These are phyloP conservation scores for Phytopythium kandeliae DNA, from an alignment of 352 stramenopile species.

Conservation along the genomic window DNA sequence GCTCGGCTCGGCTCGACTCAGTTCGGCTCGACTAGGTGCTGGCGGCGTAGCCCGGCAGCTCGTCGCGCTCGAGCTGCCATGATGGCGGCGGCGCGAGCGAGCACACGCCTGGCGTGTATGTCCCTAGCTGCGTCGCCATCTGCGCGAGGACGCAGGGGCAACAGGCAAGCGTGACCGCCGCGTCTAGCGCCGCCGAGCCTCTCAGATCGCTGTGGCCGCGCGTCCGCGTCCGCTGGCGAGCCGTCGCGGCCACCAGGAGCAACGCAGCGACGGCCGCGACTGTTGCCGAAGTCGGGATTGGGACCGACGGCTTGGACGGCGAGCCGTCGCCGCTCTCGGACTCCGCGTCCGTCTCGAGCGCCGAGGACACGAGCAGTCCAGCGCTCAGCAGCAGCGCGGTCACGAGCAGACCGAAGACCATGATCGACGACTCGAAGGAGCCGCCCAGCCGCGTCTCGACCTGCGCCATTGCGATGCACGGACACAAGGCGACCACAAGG, in stretches of 20 bases:
- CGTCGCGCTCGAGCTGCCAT: slow-evolving; percentile 11
- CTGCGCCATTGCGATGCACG: slow-evolving; percentile 33
- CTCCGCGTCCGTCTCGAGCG: slow-evolving; percentile 3
- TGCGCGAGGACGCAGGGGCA: slow-evolving; percentile 46
- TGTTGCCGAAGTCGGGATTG: slow-evolving; percentile 13
- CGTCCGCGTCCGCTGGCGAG: slow-evolving; percentile 20
- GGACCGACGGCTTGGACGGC: not conserved
- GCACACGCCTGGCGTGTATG: slow-evolving; percentile 43
- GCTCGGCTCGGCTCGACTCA: too few species aligned
- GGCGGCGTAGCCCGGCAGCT: slow-evolving; percentile 9
- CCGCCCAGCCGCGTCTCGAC: slow-evolving; percentile 23
- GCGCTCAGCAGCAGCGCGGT: slow-evolving; percentile 25
- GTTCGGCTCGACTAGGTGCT: too few species aligned
- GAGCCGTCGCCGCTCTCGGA: too few species aligned
- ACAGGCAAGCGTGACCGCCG: slow-evolving; percentile 17
- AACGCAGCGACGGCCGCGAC: slow-evolving; percentile 5
- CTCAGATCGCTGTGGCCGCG: slow-evolving; percentile 39
- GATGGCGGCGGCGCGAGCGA: slow-evolving; percentile 17
- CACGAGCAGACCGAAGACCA: slow-evolving; percentile 19
- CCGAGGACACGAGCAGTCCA: slow-evolving; percentile 23
- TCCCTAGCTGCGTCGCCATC: slow-evolving; percentile 49
- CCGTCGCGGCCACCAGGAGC: slow-evolving; percentile 18
- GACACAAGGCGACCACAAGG: slow-evolving; percentile 30
- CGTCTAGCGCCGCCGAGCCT: slow-evolving; percentile 16
- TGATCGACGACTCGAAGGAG: slow-evolving; percentile 17